Evolutionary conservation across 1,284 basidiomycete species (phyloP).

Genomic region (Gymnopus androsaceus): DNA sequence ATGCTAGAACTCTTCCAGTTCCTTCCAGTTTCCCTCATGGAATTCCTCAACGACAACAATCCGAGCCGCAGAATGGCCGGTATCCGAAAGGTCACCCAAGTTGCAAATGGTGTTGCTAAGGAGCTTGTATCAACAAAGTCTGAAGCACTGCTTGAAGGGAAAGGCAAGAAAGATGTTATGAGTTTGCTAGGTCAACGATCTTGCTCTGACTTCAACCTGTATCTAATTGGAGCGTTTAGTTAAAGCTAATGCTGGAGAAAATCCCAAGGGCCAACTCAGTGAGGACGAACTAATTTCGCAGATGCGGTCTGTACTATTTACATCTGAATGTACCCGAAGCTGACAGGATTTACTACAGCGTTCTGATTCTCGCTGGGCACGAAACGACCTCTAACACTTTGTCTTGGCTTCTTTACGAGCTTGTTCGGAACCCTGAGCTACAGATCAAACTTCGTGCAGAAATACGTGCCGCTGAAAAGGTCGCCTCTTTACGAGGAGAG

Average conservation of each 20-base stretch:
- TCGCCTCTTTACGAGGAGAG: conserved; percentile 8
- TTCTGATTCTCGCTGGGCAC: conserved; percentile 48
- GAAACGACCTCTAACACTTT: conserved; percentile 24
- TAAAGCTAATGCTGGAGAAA: not conserved
- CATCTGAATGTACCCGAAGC: not conserved
- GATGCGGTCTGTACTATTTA: conserved; percentile 43
- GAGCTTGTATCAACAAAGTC: conserved; percentile 8
- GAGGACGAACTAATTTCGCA: conserved; percentile 57
- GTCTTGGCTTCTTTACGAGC: conserved; percentile 47
- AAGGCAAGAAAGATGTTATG: conserved; percentile 16
- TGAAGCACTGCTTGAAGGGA: conserved; percentile 6
- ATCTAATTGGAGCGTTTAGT: too few relatives aligned
- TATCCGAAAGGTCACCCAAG: not conserved
- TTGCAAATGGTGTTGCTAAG: conserved; percentile 6
- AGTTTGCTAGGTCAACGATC: conserved; percentile 9
- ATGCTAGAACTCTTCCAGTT: not conserved
- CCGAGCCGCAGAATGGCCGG: not conserved
- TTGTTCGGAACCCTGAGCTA: conserved; percentile 26
- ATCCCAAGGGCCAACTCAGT: conserved; percentile 33
- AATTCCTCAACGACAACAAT: conserved; percentile 6
- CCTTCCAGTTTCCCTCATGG: conserved; percentile 4
- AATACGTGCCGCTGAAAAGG: conserved; percentile 14
- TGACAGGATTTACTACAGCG: conserved; percentile 23
- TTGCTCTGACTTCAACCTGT: not conserved
- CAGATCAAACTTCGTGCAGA: conserved; percentile 23